Evolutionary conservation across 257 asterid species (phyloP), one percentile per base, ranked within the genome.

Genomic region (Rehmannia glutinosa): DNA sequence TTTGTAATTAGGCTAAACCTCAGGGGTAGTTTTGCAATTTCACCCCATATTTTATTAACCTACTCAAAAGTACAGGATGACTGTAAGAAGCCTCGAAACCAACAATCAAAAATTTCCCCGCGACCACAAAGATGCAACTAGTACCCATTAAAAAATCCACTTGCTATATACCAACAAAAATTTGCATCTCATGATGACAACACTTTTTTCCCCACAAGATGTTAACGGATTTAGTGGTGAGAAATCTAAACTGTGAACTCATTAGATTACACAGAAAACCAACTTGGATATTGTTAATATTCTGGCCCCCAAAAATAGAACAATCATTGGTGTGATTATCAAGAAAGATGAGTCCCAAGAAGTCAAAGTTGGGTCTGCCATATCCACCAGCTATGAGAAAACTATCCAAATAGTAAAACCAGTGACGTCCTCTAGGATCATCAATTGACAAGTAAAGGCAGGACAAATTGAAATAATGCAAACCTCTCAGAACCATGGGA

Each of bases 401-500:
- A 32, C 21, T 23, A n/a, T 30, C 32, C 30, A 24, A 59, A 33
- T n/a, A n/a, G n/a, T n/a, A n/a, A n/a, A n/a, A n/a, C n/a, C n/a
- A n/a, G n/a, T n/a, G n/a, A n/a, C n/a, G n/a, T n/a, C n/a, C n/a
- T n/a, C n/a, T n/a, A n/a, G n/a, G n/a, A n/a, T n/a, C n/a, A n/a
- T n/a, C n/a, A n/a, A n/a, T 19, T 25, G 50, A 19, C 45, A 43
- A 66, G 23, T 15, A 52, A 59, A 25, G 30, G 64, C 8, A 50
- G 28, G 64, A 63, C 35, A 66, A 58, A 32, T 58, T 24, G 24
- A 56, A 61, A 54, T 38, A 50, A 4, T 36, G 62, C 87, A 81
- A 68, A 94, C 99, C 99, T 94, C 81, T 94, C 99, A 45, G 90
- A 94, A 47, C 83, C 90, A 23, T 88, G 89, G 67, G 96, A 80